Evolutionary conservation across 1,139 yeast genomes (phyloP), one percentile per base, ranked within the genome.

Genomic region (Komagataea norvegica): DNA sequence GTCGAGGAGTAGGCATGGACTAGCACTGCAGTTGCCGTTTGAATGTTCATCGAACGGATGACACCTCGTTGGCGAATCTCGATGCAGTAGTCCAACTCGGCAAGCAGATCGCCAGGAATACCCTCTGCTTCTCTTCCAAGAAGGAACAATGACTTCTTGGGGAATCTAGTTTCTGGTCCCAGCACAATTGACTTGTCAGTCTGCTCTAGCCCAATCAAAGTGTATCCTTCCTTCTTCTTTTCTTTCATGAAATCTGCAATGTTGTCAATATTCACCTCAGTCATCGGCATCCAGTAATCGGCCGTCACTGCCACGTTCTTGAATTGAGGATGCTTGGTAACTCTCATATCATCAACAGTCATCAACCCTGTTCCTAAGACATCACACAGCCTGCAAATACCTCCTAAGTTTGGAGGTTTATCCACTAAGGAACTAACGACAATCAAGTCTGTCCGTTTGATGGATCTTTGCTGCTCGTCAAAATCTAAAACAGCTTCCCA

Each of bases 61-160:
- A 88, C 89, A 10, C 97, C 97, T 25, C 79, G 83, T 56, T 89
- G 97, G 55, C 87, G 85, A 52, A 89, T 89, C 55, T 88, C 96
- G 21, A 89, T 79, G 58, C 96, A 88, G 52, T 80, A 67, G 56
- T 89, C 96, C 25, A 89, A 65, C 55, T 85, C 94, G 1, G 87
- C 83, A 35, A 89, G 64, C 28, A 88, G 63, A 32, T 82, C 82
- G 4, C 95, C 96, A 0, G 96, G 95, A 41, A 89, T 79, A 43
- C 97, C 97, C 56, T 86, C 94, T 45, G 84, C 78, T 56, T 89
- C 97, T 49, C 75, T 83, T 7, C 97, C 96, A 40, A 89, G 64
- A 25, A 89, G 62, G 30, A 89, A 74, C 48, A 88, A 64, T 0
- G 94, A 79, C 55, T 86, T 89, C 40, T 70, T 61, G 4, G 96